Conservation (phyloP, 345 rosid species). For the Eutrema heterophyllum region DNA sequence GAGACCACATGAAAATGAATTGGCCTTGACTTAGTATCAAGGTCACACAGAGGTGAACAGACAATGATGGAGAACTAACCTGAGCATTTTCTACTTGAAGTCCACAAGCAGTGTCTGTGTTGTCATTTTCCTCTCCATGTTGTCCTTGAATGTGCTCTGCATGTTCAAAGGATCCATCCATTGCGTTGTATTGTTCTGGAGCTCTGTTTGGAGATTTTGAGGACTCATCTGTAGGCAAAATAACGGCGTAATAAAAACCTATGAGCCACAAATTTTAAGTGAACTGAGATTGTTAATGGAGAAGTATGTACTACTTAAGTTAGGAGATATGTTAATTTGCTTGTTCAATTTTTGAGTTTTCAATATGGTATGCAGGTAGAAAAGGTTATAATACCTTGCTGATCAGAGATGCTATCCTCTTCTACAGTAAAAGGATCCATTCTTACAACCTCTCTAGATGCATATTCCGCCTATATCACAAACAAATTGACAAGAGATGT, state of each 20-base stretch:
- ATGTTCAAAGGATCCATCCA: conserved; percentile 27
- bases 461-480: conserved; percentile 34
- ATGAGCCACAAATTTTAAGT: background rate
- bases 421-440: conserved; percentile 23
- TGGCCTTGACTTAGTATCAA: background rate
- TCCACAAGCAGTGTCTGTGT: conserved; percentile 13
- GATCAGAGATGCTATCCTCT: conserved; percentile 27
- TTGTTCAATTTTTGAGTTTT: background rate
- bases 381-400: conserved; percentile 38
- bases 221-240: conserved; percentile 37
- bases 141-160: conserved; percentile 30
- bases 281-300: background rate
- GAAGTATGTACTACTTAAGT: background rate
- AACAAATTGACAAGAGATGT: conserved; percentile 17
- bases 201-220: conserved; percentile 31
- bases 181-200: conserved; percentile 18
- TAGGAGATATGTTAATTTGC: conserved; percentile 4
- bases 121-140: conserved; percentile 30
- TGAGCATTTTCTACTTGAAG: conserved; percentile 13
- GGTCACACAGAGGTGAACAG: background rate
- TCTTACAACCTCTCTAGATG: conserved; percentile 30
- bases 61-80: conserved; percentile 20
- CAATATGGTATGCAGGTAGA: conserved; percentile 4
- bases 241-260: background rate
- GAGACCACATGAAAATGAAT: conserved; percentile 6